These are phyloP conservation scores for Phytophthora megakarya DNA, from an alignment of 352 stramenopile species.

Conservation along the genomic window DNA sequence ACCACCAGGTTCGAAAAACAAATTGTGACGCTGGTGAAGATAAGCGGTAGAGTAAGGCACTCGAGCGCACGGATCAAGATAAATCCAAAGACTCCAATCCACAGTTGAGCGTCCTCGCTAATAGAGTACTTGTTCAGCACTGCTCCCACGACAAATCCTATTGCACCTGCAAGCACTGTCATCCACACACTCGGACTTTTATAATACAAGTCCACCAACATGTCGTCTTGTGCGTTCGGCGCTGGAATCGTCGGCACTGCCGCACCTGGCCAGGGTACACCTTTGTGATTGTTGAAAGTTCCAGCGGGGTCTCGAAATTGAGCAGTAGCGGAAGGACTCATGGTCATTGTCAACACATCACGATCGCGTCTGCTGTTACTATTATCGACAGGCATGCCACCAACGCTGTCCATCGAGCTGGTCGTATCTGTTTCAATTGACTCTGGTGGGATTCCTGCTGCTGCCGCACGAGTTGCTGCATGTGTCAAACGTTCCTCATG, in stretches of 20 bases:
- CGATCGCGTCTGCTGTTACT: slow-evolving; percentile 15
- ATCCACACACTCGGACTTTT: slow-evolving; percentile 50
- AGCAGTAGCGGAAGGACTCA: slow-evolving; percentile 58
- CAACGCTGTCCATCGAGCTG: slow-evolving; percentile 19
- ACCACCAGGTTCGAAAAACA: slow-evolving; percentile 63
- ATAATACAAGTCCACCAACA: slow-evolving; percentile 56
- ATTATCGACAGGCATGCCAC: slow-evolving; percentile 24
- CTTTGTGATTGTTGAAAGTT: slow-evolving; percentile 51
- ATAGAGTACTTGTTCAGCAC: slow-evolving; percentile 43
- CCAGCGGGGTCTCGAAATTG: slow-evolving; percentile 56
- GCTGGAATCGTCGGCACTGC: background rate
- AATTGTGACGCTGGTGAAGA: slow-evolving; percentile 74
- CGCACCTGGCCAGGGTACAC: slow-evolving; percentile 23
- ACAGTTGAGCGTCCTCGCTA: slow-evolving; percentile 32
- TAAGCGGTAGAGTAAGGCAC: slow-evolving; percentile 65
- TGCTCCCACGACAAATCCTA: slow-evolving; percentile 44
- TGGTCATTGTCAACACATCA: slow-evolving; percentile 57
- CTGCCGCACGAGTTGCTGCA: slow-evolving; percentile 16
- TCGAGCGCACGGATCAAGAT: slow-evolving; percentile 46
- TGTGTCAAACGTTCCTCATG: slow-evolving; percentile 20
- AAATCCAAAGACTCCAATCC: slow-evolving; percentile 47
- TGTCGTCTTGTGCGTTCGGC: slow-evolving; percentile 40
- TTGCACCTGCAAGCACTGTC: slow-evolving; percentile 35
- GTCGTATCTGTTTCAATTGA: slow-evolving; percentile 29
- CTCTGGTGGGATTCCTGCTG: slow-evolving; percentile 22